Conservation (phyloP, 2,329 filamentous ascomycete species). For the Colletotrichum liaoningense region DNA sequence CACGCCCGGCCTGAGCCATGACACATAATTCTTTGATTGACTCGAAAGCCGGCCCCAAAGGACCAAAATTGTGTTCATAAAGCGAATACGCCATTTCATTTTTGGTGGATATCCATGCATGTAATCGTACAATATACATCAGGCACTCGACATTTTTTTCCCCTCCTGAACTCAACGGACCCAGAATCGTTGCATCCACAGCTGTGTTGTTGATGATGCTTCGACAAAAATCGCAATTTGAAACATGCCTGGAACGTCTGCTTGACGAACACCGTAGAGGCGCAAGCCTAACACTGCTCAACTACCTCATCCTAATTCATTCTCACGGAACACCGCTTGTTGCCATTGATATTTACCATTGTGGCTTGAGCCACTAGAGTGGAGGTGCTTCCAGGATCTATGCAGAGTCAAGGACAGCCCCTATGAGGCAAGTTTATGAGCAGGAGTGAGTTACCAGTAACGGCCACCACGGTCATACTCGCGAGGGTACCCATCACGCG, state of each 20-base stretch:
- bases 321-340: not conserved
- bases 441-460: constrained; percentile 58
- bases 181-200: not conserved
- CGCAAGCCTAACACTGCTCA: not conserved
- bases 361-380: not conserved
- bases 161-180: not conserved
- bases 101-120: constrained; percentile 23
- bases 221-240: not conserved
- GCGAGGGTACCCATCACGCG: constrained; percentile 55
- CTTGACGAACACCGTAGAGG: too few relatives aligned
- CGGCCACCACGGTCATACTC: constrained; percentile 63
- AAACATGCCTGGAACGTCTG: not conserved
- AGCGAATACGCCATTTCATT: not conserved
- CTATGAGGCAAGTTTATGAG: constrained; percentile 26
- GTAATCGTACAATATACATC: constrained; percentile 31
- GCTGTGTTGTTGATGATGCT: not conserved
- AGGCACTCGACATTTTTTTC: not conserved
- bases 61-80: not conserved
- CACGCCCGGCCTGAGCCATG: not conserved
- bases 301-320: not conserved
- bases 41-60: not conserved
- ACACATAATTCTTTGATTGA: not conserved
- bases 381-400: constrained; percentile 28
- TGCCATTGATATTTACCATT: not conserved
- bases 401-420: constrained; percentile 37